Conservation (phyloP, 257 asterid species). For the Nicotiana tomentosiformis region DNA sequence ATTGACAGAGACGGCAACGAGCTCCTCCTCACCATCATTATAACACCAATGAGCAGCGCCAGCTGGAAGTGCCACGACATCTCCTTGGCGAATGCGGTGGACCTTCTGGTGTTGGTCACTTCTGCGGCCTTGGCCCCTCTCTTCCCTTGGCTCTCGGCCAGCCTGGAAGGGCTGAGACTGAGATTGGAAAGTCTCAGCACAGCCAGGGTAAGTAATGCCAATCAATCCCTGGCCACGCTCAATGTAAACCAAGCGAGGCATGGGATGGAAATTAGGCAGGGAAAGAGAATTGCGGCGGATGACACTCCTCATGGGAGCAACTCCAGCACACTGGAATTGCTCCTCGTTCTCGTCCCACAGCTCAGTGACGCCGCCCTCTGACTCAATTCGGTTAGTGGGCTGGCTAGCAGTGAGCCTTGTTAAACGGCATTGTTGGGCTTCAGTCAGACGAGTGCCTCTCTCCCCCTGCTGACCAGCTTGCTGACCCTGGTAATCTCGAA, state of each 20-base stretch:
- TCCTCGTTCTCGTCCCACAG: slow-evolving; percentile 40
- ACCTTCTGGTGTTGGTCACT: slow-evolving; percentile 49
- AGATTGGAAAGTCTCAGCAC: slow-evolving; percentile 63
- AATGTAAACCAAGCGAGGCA: slow-evolving; percentile 26
- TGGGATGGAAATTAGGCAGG: slow-evolving; percentile 21
- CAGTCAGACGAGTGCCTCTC: slow-evolving; percentile 18
- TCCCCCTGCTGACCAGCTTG: neutral
- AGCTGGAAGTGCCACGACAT: slow-evolving; percentile 40
- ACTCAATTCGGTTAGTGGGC: slow-evolving; percentile 24
- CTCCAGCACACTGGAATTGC: slow-evolving; percentile 64
- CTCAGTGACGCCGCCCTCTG: slow-evolving; percentile 60
- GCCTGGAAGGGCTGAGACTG: slow-evolving; percentile 26
- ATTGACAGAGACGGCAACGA: slow-evolving; percentile 33
- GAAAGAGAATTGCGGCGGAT: slow-evolving; percentile 49
- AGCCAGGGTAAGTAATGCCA: slow-evolving; percentile 48
- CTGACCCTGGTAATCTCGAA: neutral
- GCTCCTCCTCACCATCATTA: slow-evolving; percentile 52
- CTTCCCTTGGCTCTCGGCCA: slow-evolving; percentile 2
- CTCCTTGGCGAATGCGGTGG: slow-evolving; percentile 36
- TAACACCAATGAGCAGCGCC: slow-evolving; percentile 65
- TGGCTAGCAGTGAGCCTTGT: slow-evolving; percentile 35
- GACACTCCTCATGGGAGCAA: slow-evolving; percentile 37
- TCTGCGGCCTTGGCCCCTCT: slow-evolving; percentile 21
- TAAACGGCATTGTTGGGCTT: slow-evolving; percentile 50
- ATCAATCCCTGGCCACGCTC: slow-evolving; percentile 43